Evolutionary conservation across 2,329 filamentous ascomycete species (phyloP).

Genomic region (Exserohilum rostratum): DNA sequence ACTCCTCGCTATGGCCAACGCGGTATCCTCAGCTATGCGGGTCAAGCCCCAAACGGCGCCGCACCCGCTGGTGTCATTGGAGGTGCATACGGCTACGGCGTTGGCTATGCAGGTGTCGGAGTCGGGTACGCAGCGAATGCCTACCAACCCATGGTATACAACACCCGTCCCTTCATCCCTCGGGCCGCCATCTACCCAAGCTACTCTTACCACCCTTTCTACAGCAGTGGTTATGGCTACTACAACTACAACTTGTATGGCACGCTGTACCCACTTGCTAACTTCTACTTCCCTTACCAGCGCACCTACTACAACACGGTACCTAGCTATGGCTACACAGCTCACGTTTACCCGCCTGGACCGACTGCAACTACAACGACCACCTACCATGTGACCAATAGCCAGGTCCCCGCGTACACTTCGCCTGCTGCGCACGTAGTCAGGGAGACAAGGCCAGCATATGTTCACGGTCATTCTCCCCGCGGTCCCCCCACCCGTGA

Average conservation of each 20-base stretch:
- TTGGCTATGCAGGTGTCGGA: slow-evolving; percentile 16
- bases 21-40: slow-evolving; percentile 34
- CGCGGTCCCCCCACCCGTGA: slow-evolving; percentile 20
- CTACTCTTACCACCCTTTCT: slow-evolving; percentile 19
- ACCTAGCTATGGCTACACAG: slow-evolving; percentile 28
- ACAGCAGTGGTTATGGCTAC: slow-evolving; percentile 31
- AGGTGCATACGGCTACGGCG: slow-evolving; percentile 21
- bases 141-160: slow-evolving; percentile 36
- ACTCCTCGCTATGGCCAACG: slow-evolving; percentile 38
- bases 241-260: slow-evolving; percentile 34
- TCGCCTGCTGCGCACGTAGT: slow-evolving; percentile 10
- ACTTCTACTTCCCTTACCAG: slow-evolving; percentile 44
- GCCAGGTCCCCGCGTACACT: slow-evolving; percentile 13
- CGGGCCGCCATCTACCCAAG: slow-evolving; percentile 22
- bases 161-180: slow-evolving; percentile 27
- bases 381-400: slow-evolving; percentile 36
- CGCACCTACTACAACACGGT: slow-evolving; percentile 37
- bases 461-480: slow-evolving; percentile 10
- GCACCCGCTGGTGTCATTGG: slow-evolving; percentile 29
- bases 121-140: slow-evolving; percentile 23
- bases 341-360: slow-evolving; percentile 34
- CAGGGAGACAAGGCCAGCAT: slow-evolving; percentile 22
- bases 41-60: slow-evolving; percentile 38
- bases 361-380: slow-evolving; percentile 28
- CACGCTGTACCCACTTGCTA: slow-evolving; percentile 42